Evolutionary conservation across 2,329 filamentous ascomycete genomes (phyloP), one percentile per base, ranked within the genome.

Genomic region (Acrodontium crateriforme): DNA sequence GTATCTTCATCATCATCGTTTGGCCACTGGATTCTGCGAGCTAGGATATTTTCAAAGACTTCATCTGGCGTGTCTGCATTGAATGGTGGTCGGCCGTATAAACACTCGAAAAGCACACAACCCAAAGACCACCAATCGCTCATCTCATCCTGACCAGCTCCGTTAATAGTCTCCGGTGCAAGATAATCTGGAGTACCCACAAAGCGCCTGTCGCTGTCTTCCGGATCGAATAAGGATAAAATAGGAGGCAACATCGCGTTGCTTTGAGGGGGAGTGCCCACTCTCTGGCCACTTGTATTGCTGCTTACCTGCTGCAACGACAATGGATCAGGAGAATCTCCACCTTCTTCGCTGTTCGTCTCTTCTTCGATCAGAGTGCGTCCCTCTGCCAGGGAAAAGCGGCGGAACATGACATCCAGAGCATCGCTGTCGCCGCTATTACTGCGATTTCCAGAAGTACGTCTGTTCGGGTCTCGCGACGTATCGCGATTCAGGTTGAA

Each of bases 61-160:
- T 89, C 69, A 44, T 98, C 89, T 0, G 89, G 83, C 25, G 85
- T 84, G 12, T 68, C 64, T 1, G 83, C 89, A 52, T 95, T 84
- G 54, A 98, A 98, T 1, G 89, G 89, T 1, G 89, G 89, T 32
- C 82, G 78, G 1, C 89, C 89, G 47, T 82, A 95, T 2, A 98
- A 61, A 41, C 93, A 94, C 47, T 98, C 89, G 46, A 94, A 98
- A 55, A 95, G 62, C 43, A 98, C 95, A 53, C 91, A 98, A 1
- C 89, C 89, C n/a, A 98, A 68, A 13, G 89, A 95, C 89, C 89
- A 98, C 89, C 89, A 98, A 72, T 98, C 89, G 50, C 89, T 95
- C 41, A 87, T 89, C 54, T 95, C 87, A 47, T 98, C 89, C 54
- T 98, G 89, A 2, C 87, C 84, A 40, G 84, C 75, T 27, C 91